A percentile compares a stretch with the other conserved stretches of the same genome.
phyloP scores from a whole-genome alignment of 768 basidiomycete genomes.

The Lactarius psammicola region DNA sequence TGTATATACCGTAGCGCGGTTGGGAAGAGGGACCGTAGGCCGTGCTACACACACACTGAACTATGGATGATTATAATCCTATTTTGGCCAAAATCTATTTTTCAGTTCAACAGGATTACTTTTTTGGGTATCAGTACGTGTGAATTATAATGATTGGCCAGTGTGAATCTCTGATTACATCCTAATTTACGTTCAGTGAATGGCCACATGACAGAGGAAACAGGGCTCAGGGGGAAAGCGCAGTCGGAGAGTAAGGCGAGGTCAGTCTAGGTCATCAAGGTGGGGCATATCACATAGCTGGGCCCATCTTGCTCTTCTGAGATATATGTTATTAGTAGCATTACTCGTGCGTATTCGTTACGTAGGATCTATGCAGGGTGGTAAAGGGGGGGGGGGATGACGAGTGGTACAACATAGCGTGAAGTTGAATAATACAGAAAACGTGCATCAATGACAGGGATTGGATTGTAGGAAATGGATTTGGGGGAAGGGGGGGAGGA shows the following conservation, averaged over 20 bases:
- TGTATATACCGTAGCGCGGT: neutral
- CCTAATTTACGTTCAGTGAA: too few relatives aligned
- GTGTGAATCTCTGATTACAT: neutral
- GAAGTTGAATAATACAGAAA: constrained; percentile 12
- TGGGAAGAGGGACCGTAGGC: too few relatives aligned
- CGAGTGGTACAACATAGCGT: constrained; percentile 9
- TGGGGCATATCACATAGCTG: neutral
- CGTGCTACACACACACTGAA: too few relatives aligned
- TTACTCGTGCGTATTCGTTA: constrained; percentile 7
- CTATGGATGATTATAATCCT: neutral
- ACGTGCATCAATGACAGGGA: neutral
- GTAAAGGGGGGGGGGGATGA: neutral
- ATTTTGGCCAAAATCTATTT: neutral
- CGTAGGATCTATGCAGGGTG: constrained; percentile 21
- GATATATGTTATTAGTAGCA: constrained; percentile 4
- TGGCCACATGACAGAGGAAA: neutral
- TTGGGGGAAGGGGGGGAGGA: neutral
- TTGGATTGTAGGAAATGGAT: neutral
- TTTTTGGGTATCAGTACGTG: too few relatives aligned
- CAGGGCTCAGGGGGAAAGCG: neutral
- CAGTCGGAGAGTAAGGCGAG: neutral
- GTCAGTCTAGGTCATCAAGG: neutral
- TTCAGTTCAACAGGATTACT: neutral
- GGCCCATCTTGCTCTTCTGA: neutral
- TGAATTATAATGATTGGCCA: too few relatives aligned